Conservation (phyloP, 2,329 filamentous ascomycete species). For the Hypoxylon sp. region DNA sequence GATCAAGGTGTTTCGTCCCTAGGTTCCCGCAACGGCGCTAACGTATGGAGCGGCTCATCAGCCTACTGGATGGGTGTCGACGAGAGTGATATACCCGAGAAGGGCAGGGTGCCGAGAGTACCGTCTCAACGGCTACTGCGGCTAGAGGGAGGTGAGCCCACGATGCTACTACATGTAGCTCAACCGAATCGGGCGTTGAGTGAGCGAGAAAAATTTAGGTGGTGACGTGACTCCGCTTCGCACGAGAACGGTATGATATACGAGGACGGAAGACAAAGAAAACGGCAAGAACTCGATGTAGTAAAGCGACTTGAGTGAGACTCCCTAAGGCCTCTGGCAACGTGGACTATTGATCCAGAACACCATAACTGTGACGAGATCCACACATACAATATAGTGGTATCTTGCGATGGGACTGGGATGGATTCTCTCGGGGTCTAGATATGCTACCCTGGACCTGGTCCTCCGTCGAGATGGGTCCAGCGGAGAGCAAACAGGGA, state of each 20-base stretch:
- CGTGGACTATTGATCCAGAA: conserved; percentile 26
- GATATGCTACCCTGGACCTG: conserved; percentile 33
- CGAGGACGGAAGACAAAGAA: conserved; percentile 7
- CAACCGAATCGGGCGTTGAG: conserved; percentile 27
- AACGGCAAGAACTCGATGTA: conserved; percentile 6
- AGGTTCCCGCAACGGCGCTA: conserved; percentile 32
- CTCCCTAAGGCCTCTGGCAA: conserved; percentile 24
- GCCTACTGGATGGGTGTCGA: conserved; percentile 19
- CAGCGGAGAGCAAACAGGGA: conserved; percentile 31
- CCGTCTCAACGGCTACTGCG: conserved; percentile 3
- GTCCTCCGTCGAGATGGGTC: conserved; percentile 11
- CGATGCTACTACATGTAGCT: conserved; percentile 8
- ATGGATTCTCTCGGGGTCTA: conserved; percentile 20
- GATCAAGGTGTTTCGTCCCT: conserved; percentile 36
- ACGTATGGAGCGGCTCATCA: conserved; percentile 28
- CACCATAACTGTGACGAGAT: conserved; percentile 24
- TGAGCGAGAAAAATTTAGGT: conserved; percentile 7
- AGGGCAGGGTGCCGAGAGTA: conserved; percentile 14
- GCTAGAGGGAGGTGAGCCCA: conserved; percentile 9
- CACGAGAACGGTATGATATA: conserved; percentile 2
- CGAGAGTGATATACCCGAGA: conserved; percentile 35
- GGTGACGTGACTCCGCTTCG: conserved; percentile 5
- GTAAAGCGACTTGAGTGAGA: conserved; percentile 27
- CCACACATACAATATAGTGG: conserved; percentile 30
- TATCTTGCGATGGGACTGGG: conserved; percentile 27